Evolutionary conservation across 495 filamentous ascomycete species (phyloP).

Genomic region (Coniosporium apollinis): DNA sequence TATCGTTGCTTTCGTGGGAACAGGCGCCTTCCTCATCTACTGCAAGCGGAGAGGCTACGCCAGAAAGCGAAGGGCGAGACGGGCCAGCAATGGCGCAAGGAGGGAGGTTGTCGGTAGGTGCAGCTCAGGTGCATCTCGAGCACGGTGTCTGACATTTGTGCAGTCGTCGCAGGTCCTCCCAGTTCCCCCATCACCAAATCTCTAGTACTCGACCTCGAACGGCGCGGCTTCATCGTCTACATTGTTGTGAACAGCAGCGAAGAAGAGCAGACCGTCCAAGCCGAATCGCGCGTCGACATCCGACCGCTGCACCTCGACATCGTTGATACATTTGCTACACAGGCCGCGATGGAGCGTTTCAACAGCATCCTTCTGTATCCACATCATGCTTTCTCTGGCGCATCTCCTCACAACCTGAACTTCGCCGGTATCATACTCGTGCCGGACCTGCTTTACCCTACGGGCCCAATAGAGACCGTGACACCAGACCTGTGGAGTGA

Average conservation of each 20-base stretch:
- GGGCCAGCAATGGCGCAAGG: constrained; percentile 67
- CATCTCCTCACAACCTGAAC: constrained; percentile 53
- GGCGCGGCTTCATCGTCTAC: constrained; percentile 86
- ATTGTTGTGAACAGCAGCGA: constrained; percentile 62
- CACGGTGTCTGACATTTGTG: background rate
- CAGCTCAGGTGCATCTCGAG: background rate
- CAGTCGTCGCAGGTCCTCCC: constrained; percentile 65
- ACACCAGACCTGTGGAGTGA: constrained; percentile 71
- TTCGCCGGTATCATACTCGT: constrained; percentile 67
- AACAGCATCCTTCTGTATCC: constrained; percentile 50
- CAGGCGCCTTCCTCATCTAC: constrained; percentile 47
- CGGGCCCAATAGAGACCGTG: constrained; percentile 66
- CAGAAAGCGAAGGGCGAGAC: constrained; percentile 55
- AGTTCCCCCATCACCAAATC: constrained; percentile 65
- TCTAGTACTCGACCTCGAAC: constrained; percentile 69
- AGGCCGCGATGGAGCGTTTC: constrained; percentile 48
- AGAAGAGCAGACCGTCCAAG: constrained; percentile 65
- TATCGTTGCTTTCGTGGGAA: constrained; percentile 49
- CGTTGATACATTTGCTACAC: constrained; percentile 40
- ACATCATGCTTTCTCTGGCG: constrained; percentile 51
- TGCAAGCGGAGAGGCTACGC: constrained; percentile 39
- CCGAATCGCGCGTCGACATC: constrained; percentile 62
- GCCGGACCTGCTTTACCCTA: constrained; percentile 50
- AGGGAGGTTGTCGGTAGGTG: constrained; percentile 61
- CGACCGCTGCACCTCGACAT: constrained; percentile 69